These are phyloP conservation scores for Ustilago nuda DNA, from an alignment of 1,284 basidiomycete genomes.

Conservation along the genomic window DNA sequence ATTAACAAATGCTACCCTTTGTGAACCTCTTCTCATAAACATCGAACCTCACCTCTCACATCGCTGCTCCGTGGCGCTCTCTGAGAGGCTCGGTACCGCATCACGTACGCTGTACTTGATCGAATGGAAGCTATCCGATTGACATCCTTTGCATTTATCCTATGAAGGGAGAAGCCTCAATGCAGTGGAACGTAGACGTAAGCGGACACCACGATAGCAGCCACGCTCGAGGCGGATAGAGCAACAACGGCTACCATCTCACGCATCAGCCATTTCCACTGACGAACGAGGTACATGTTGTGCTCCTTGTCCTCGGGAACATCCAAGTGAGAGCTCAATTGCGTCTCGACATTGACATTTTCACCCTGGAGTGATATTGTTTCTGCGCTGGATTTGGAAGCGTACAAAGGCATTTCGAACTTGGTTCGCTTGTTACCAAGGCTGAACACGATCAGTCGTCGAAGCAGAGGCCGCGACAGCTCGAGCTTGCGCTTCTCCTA, in stretches of 20 bases:
- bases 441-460: constrained; percentile 51
- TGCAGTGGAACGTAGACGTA: background rate
- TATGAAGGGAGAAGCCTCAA: background rate
- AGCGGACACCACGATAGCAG: background rate
- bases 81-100: no score
- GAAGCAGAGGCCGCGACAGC: constrained; percentile 38
- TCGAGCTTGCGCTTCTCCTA: constrained; percentile 41
- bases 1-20: no score
- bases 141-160: no score
- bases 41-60: no score
- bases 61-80: no score
- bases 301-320: constrained; percentile 31
- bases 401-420: constrained; percentile 32
- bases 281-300: constrained; percentile 22
- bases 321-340: constrained; percentile 14
- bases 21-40: background rate
- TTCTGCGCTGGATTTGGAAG: background rate
- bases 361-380: background rate
- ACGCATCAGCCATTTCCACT: constrained; percentile 48
- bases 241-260: constrained; percentile 44
- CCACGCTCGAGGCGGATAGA: background rate
- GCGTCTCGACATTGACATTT: constrained; percentile 33
- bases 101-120: no score
- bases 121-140: no score
- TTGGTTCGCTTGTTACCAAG: constrained; percentile 42